Conservation (phyloP, 177 flowering plant species). For the Tripterygium wilfordii region DNA sequence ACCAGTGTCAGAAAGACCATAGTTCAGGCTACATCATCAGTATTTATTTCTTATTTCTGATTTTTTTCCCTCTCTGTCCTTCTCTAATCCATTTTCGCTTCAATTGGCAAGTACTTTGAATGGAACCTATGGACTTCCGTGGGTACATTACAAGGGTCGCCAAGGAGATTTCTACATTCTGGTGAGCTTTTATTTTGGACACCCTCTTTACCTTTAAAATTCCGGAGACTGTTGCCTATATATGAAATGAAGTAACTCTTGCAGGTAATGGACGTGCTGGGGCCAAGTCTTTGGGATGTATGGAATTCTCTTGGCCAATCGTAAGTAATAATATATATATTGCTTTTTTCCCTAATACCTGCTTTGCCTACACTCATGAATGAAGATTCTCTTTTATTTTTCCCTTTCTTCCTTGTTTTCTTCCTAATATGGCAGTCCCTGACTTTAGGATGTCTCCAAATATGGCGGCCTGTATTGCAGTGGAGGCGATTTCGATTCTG, state of each 20-base stretch:
- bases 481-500: conserved; percentile 91
- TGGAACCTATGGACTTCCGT: conserved; percentile 88
- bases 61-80: too few species aligned
- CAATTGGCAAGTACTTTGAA: conserved; percentile 46
- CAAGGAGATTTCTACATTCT: conserved; percentile 90
- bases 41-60: too few species aligned
- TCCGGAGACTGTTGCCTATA: too few species aligned
- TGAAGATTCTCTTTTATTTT: conserved; percentile 1
- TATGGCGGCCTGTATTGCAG: conserved; percentile 94
- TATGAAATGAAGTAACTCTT: conserved; percentile 8
- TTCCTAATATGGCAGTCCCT: conserved; percentile 9
- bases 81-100: too few species aligned
- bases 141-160: conserved; percentile 84
- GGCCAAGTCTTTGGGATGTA: conserved; percentile 95
- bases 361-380: neutral
- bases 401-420: neutral
- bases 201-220: too few species aligned
- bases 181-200: conserved; percentile 40
- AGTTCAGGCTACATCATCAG: too few species aligned
- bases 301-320: conserved; percentile 85
- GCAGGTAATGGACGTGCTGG: conserved; percentile 97
- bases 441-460: conserved; percentile 76
- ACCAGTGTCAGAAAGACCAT: too few species aligned
- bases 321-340: conserved; percentile 39
- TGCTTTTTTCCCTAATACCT: neutral